Conservation (phyloP, 805 yeast genomes). For the Vanderwaltozyma polyspora region DNA sequence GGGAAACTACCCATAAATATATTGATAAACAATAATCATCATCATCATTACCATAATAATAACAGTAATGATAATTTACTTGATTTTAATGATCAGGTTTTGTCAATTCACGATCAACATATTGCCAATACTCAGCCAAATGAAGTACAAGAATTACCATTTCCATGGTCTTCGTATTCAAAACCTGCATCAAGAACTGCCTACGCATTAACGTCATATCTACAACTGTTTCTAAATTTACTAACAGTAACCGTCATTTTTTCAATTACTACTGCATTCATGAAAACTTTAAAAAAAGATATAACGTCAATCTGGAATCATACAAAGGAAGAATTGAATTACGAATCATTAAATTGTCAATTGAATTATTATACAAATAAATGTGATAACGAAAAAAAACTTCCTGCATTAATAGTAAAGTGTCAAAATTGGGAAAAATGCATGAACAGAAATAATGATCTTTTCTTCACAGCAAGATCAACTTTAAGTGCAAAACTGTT, state of each 20-base stretch:
- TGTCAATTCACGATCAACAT: slow-evolving; percentile 2
- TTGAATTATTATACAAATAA: slow-evolving; percentile 41
- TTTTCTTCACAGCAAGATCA: slow-evolving; percentile 36
- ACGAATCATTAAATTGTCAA: slow-evolving; percentile 46
- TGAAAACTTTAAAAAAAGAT: slow-evolving; percentile 44
- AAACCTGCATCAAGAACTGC: slow-evolving; percentile 43
- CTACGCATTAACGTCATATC: slow-evolving; percentile 48
- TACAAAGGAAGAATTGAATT: slow-evolving; percentile 33
- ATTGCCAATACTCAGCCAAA: neutral
- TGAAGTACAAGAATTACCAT: slow-evolving; percentile 30
- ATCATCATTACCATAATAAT: slow-evolving; percentile 7
- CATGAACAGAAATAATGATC: slow-evolving; percentile 44
- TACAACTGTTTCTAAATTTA: slow-evolving; percentile 45
- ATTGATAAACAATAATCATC: slow-evolving; percentile 21
- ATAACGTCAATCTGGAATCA: slow-evolving; percentile 40
- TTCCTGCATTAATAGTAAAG: slow-evolving; percentile 45
- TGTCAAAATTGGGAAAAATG: slow-evolving; percentile 58
- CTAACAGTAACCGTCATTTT: slow-evolving; percentile 35
- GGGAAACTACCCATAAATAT: slow-evolving; percentile 16
- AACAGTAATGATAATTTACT: neutral
- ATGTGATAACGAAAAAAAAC: slow-evolving; percentile 39
- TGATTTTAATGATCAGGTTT: neutral
- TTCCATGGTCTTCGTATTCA: slow-evolving; percentile 47
- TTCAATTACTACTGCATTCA: slow-evolving; percentile 33
- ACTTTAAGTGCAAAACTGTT: slow-evolving; percentile 50